These are phyloP conservation scores for Staphylotrichum longicolle DNA, from an alignment of 495 filamentous ascomycete genomes.

Conservation along the genomic window DNA sequence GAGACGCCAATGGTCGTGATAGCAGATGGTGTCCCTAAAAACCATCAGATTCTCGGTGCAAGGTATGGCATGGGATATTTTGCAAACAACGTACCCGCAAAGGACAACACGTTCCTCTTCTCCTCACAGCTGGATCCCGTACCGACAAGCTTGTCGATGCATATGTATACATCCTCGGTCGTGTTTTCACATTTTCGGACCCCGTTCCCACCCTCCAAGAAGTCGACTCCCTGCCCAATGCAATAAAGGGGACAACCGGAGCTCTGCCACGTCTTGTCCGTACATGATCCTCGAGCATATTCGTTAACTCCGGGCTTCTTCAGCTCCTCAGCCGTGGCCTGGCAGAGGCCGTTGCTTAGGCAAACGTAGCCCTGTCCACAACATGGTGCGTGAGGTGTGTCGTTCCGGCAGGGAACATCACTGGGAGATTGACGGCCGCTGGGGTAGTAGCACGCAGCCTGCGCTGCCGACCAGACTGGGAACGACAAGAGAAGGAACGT, in stretches of 20 bases:
- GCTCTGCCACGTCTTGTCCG: constrained; percentile 27
- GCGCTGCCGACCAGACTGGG: neutral
- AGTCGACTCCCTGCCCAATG: constrained; percentile 17
- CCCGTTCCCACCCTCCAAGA: constrained; percentile 22
- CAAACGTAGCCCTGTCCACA: constrained; percentile 30
- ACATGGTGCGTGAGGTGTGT: constrained; percentile 22
- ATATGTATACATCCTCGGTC: constrained; percentile 22
- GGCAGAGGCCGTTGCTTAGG: constrained; percentile 23
- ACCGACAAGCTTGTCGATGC: constrained; percentile 15
- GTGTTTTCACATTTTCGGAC: constrained; percentile 20
- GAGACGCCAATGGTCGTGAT: constrained; percentile 24
- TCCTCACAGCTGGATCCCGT: constrained; percentile 9
- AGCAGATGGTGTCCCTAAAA: constrained; percentile 17
- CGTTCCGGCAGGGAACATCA: constrained; percentile 22
- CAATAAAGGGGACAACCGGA: constrained; percentile 27
- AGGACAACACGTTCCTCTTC: constrained; percentile 11
- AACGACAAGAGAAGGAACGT: neutral
- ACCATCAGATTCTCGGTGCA: neutral
- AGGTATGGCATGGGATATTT: no score
- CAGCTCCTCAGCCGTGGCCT: constrained; percentile 20
- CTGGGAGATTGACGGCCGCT: constrained; percentile 18
- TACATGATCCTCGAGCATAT: constrained; percentile 28
- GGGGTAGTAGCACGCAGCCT: constrained; percentile 28
- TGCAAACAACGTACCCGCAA: constrained; percentile 12
- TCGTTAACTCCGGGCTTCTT: constrained; percentile 11